These are phyloP conservation scores for Aspergillus biplanus DNA, from an alignment of 495 filamentous ascomycete species.

Conservation along the genomic window DNA sequence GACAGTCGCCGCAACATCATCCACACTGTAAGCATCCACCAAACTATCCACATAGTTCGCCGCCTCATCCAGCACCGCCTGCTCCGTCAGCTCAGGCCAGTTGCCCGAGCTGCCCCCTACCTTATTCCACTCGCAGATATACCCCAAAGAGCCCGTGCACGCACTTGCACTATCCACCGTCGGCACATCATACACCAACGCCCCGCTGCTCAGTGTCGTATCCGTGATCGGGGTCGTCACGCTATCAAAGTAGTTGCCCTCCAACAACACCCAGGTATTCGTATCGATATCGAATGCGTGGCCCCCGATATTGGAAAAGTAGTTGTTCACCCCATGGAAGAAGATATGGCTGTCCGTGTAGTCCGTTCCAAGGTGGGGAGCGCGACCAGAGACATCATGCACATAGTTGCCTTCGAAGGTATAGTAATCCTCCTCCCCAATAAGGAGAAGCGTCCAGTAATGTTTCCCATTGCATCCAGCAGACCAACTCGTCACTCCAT, in stretches of 20 bases:
- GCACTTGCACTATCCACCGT: slow-evolving; percentile 8
- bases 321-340: slow-evolving; percentile 38
- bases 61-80: slow-evolving; percentile 12
- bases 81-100: slow-evolving; percentile 16
- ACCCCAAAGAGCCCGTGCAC: slow-evolving; percentile 14
- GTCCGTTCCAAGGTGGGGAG: slow-evolving; percentile 31
- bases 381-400: slow-evolving; percentile 52
- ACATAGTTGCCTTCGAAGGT: slow-evolving; percentile 31
- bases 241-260: slow-evolving; percentile 25
- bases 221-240: slow-evolving; percentile 23
- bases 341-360: slow-evolving; percentile 45
- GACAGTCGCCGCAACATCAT: slow-evolving; percentile 14
- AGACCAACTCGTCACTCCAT: slow-evolving; percentile 47
- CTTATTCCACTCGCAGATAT: slow-evolving; percentile 26
- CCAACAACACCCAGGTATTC: slow-evolving; percentile 21
- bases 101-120: slow-evolving; percentile 12
- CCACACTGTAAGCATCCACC: slow-evolving; percentile 7
- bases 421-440: slow-evolving; percentile 23
- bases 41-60: slow-evolving; percentile 1
- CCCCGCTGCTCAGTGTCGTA: slow-evolving; percentile 6
- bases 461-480: slow-evolving; percentile 52
- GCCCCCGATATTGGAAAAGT: slow-evolving; percentile 25
- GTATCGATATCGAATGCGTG: slow-evolving; percentile 26
- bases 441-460: slow-evolving; percentile 48
- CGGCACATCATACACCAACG: slow-evolving; percentile 17